Evolutionary conservation across 345 rosid species (phyloP).

Genomic region (Populus tremula): DNA sequence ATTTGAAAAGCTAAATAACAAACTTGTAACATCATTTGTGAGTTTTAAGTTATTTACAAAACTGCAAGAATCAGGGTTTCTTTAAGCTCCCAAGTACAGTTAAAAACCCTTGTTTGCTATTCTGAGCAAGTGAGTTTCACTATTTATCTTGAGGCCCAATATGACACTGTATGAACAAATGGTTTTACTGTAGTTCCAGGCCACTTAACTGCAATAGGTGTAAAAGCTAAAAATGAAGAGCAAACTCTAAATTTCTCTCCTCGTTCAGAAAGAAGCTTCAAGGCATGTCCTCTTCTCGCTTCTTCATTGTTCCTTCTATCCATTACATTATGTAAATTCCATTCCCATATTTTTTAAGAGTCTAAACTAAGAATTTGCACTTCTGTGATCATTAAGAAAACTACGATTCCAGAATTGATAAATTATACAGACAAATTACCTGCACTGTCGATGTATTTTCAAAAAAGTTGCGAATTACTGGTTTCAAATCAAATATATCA

Average conservation of each 20-base stretch:
- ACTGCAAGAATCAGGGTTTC: not conserved
- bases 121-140: not conserved
- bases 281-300: not conserved
- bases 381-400: not conserved
- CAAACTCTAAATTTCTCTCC: not conserved
- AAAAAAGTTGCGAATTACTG: constrained; percentile 79
- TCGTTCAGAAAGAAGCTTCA: not conserved
- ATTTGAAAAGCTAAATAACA: not conserved
- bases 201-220: not conserved
- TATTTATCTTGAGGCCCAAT: not conserved
- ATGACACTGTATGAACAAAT: not conserved
- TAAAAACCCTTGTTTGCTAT: not conserved
- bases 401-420: not conserved
- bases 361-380: not conserved
- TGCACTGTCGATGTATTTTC: constrained; percentile 89
- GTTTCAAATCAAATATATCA: constrained; percentile 71
- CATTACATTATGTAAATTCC: not conserved
- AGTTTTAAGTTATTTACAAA: not conserved
- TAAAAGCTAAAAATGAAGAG: not conserved
- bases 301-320: not conserved
- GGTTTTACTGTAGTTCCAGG: not conserved
- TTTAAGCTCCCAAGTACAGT: not conserved
- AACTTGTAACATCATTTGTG: not conserved
- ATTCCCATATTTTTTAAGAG: not conserved
- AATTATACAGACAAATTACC: constrained; percentile 38